Base-by-base conservation (phyloP, 345 rosid species). In the Psidium friedrichsthalianum region DNA sequence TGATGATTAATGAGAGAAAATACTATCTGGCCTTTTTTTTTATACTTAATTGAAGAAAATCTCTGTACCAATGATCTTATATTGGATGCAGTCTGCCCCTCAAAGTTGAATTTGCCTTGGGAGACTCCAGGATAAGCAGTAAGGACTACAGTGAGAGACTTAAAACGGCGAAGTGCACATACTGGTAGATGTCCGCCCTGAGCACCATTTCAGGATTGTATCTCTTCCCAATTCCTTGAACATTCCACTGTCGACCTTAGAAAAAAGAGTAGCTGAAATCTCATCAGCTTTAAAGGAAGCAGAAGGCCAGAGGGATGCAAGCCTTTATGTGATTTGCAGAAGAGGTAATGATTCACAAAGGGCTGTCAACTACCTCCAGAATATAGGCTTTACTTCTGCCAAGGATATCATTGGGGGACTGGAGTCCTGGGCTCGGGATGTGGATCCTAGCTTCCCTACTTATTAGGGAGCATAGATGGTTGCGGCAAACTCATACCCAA, bases 261-360 rank as follows among this genome's bases (percentile, higher is more conserved):
- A 96, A 89, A 86, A 86, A 24, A 92, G 95, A 88, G 86, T 96
- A 87, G 88, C 90, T 29, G 94, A 95, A 87, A 90, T 95, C 84
- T 91, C 93, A 36, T 90, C 88, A 3, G 98, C 95, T 81, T 82
- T 97, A 82, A 88, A 93, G 86, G 91, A 90, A 87, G 87, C 89
- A 88, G 92, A 88, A 85, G 88, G 84, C 54, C 89, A 49, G 11
- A 85, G 84, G 24, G 85, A 89, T 87, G 92, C 89, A 21, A 88
- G 86, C 85, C 64, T 97, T 11, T 97, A 92, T 29, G 94, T 95
- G 40, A 89, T 92, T 20, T 97, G 99, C 82, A 93, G 98, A 89
- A 95, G 98, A 44, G 98, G 99, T 83, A 97, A 97, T 18, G 96
- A 96, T 88, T 97, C 98, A 53, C 99, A 97, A 90, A 94, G 95